Evolutionary conservation across 306 rosid species (phyloP), one percentile per base, ranked within the genome.

Genomic region (Glycyrrhiza uralensis): DNA sequence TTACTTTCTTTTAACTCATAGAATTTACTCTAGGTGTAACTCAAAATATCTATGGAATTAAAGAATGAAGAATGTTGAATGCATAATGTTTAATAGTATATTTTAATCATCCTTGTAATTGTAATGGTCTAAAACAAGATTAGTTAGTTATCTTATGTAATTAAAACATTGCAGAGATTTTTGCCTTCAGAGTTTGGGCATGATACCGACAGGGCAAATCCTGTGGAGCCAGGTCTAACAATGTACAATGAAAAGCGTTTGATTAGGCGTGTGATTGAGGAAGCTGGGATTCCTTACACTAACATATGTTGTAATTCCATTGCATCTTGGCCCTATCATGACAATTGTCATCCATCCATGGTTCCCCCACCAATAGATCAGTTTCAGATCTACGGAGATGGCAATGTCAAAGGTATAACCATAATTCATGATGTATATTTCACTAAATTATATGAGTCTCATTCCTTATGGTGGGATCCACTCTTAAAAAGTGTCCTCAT

Each of bases 141-240:
- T 22, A 11, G n/a, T n/a, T n/a, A n/a, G n/a, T 38, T 5, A 8
- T 26, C 28, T 9, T 26, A 15, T 1, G 9, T 26, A 24, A 15
- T 17, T 32, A 32, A 19, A 55, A n/a, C 20, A 65, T 4, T 23
- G 61, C 80, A 89, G 96, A 87, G 96, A 54, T 87, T 87, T 72
- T 10, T 87, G 68, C 96, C 96, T 2, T 87, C 96, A 0, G 96
- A 89, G 60, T 89, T 89, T 49, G 96, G 96, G 23, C 92, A 89
- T 7, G 96, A 89, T 2, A 88, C 85, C 38, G 92, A 89, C 18
- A 80, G 90, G 33, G 87, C 92, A 1, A 78, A 81, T 28, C 96
- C 96, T 1, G 96, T 89, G 11, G 90, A 85, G 32, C 96, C 96
- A 2, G 96, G 96, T 0, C 72, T 81, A 0, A 20, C 8, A 0